A percentile compares a stretch with the other conserved stretches of the same genome.
Conservation (phyloP, 2,329 filamentous ascomycete species). For the Fusarium transvaalense region DNA sequence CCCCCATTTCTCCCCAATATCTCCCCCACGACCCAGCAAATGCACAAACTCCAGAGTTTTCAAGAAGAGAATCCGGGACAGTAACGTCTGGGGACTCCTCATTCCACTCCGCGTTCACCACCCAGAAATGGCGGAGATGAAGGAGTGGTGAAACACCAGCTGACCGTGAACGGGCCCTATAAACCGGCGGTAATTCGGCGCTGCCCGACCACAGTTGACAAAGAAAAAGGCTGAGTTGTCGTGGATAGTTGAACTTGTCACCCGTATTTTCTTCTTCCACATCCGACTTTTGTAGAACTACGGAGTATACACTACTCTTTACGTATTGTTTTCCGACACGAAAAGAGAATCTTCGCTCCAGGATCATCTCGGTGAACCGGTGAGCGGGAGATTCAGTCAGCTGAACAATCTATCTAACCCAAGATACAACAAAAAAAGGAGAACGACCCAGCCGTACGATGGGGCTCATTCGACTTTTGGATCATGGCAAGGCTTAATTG, state of each 20-base stretch:
- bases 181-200: constrained; percentile 38
- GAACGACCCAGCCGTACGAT: constrained; percentile 4
- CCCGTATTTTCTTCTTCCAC: constrained; percentile 30
- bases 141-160: constrained; percentile 32
- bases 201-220: constrained; percentile 10
- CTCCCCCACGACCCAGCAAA: constrained; percentile 22
- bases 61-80: constrained; percentile 14
- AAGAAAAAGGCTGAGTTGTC: constrained; percentile 6
- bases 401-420: too few species aligned
- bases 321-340: constrained; percentile 14
- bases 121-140: constrained; percentile 30
- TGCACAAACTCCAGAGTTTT: constrained; percentile 27
- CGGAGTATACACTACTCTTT: not conserved
- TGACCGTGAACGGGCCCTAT: constrained; percentile 34
- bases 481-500: not conserved
- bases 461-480: constrained; percentile 11
- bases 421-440: constrained; percentile 21
- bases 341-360: not conserved
- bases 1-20: not conserved
- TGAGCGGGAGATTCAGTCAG: constrained; percentile 3
- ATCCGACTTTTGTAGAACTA: constrained; percentile 22
- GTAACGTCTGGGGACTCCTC: constrained; percentile 38
- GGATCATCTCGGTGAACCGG: constrained; percentile 11
- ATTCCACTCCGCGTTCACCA: constrained; percentile 19
- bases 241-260: constrained; percentile 19